phyloP scores from a whole-genome alignment of 768 basidiomycete genomes.

The Mycena capillaripes region DNA sequence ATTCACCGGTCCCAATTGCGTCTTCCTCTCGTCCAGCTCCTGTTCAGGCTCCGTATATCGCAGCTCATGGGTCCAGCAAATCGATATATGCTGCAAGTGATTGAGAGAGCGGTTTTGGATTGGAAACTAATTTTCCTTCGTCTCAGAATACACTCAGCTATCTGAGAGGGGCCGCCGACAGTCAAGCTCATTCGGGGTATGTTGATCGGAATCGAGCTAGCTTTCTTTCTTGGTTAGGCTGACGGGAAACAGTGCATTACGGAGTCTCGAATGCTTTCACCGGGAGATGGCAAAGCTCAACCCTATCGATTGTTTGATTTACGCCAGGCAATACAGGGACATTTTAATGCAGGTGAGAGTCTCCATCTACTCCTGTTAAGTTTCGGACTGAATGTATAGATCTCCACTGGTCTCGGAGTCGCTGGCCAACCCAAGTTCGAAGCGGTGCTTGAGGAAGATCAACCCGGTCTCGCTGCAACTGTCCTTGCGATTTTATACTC shows the following conservation, averaged over 20 bases:
- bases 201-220: not conserved
- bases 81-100: not conserved
- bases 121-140: not conserved
- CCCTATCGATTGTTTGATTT: not conserved
- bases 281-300: slow-evolving; percentile 10
- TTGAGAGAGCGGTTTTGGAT: not conserved
- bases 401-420: slow-evolving; percentile 11
- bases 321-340: slow-evolving; percentile 16
- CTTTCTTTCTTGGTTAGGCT: not conserved
- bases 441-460: slow-evolving; percentile 23
- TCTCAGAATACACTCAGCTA: not conserved
- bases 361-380: not conserved
- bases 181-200: not conserved
- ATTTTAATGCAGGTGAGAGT: slow-evolving; percentile 7
- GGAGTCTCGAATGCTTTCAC: slow-evolving; percentile 5
- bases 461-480: not conserved
- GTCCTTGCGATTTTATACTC: slow-evolving; percentile 27
- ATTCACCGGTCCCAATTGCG: not conserved
- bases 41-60: not conserved
- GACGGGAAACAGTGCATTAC: not conserved
- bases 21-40: not conserved
- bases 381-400: not conserved
- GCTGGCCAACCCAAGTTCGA: slow-evolving; percentile 11
- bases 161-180: not conserved
- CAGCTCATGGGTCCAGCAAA: not conserved